phyloP scores from a whole-genome alignment of 2,329 filamentous ascomycete species.

The Verticillium albo-atrum region DNA sequence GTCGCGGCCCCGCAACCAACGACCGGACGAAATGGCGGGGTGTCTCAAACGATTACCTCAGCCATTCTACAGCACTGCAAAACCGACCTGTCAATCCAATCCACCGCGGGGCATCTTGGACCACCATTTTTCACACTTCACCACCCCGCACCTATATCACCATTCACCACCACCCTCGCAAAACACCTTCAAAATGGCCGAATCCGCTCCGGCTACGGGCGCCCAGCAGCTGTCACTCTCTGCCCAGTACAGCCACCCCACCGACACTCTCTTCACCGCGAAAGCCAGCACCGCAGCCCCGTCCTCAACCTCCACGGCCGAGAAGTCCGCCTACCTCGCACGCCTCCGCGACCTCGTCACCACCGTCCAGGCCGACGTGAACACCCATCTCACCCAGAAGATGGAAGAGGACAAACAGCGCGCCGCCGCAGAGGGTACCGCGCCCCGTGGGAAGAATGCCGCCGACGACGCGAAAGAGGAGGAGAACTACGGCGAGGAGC shows the following conservation, averaged over 20 bases:
- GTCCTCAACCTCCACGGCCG: conserved; percentile 28
- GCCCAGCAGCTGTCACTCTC: not conserved
- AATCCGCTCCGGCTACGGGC: not conserved
- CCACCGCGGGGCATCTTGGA: not conserved
- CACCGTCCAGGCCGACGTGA: conserved; percentile 61
- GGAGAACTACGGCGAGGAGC: conserved; percentile 83
- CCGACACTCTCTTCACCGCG: conserved; percentile 34
- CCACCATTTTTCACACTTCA: not conserved
- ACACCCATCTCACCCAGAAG: conserved; percentile 64
- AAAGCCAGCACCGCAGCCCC: conserved; percentile 30
- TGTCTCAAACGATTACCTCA: not conserved
- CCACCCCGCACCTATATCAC: not conserved
- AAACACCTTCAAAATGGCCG: not conserved
- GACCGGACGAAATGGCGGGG: not conserved
- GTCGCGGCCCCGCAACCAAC: not conserved
- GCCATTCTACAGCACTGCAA: not conserved
- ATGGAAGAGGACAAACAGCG: conserved; percentile 69
- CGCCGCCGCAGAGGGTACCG: conserved; percentile 23
- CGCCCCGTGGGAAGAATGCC: conserved; percentile 11
- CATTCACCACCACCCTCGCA: not conserved
- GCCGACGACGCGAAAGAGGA: conserved; percentile 59
- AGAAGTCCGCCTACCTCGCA: conserved; percentile 56
- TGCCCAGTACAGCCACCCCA: not conserved
- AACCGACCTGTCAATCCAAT: not conserved
- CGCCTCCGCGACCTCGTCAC: conserved; percentile 53